These are phyloP conservation scores for Cenchrus fungigraminus DNA, from an alignment of 176 grass and related monocot genomes.

Conservation along the genomic window DNA sequence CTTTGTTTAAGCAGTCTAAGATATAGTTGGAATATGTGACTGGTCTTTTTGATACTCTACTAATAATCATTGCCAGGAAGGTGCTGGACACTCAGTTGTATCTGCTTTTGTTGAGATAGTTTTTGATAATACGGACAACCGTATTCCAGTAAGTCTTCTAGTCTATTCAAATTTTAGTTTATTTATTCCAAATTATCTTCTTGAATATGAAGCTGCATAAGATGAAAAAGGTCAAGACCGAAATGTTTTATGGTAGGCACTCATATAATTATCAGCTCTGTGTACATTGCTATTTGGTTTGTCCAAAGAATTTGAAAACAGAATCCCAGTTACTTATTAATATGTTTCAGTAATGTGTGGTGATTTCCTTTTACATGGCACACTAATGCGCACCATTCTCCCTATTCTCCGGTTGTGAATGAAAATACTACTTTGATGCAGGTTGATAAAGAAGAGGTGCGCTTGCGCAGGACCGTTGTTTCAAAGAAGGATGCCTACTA, in stretches of 20 bases:
- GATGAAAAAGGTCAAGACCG: no score
- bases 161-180: background rate
- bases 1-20: conserved; percentile 36
- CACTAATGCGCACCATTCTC: no score
- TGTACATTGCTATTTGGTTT: no score
- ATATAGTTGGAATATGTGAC: conserved; percentile 32
- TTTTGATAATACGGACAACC: conserved; percentile 95
- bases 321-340: no score
- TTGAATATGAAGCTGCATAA: no score
- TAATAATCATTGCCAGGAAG: conserved; percentile 70
- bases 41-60: conserved; percentile 42
- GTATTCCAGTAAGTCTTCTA: conserved; percentile 81
- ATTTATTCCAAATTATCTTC: no score
- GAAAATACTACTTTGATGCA: conserved; percentile 24
- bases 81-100: conserved; percentile 94
- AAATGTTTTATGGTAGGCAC: no score
- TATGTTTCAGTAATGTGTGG: no score
- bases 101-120: conserved; percentile 99
- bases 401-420: no score
- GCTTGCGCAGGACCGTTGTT: conserved; percentile 77
- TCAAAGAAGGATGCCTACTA: conserved; percentile 95
- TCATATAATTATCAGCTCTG: no score
- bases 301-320: no score
- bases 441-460: conserved; percentile 94
- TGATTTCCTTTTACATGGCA: no score